Evolutionary conservation across 345 rosid genomes (phyloP).

Genomic region (Gossypium thurberi): DNA sequence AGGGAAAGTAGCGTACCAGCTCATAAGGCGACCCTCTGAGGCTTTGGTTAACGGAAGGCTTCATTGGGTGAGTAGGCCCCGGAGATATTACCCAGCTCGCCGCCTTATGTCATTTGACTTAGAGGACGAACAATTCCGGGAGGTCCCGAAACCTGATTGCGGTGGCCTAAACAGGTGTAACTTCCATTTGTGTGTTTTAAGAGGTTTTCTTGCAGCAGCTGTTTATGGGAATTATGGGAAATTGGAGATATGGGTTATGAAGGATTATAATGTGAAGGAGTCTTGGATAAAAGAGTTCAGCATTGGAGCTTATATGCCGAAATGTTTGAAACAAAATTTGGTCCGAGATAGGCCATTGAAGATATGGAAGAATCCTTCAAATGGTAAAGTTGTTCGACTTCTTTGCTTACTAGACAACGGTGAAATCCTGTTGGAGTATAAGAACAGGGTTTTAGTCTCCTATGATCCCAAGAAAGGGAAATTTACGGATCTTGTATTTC

Average conservation of each 20-base stretch:
- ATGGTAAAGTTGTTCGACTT: conserved; percentile 47
- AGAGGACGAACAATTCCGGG: conserved; percentile 61
- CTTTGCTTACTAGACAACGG: conserved; percentile 56
- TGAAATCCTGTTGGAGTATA: conserved; percentile 76
- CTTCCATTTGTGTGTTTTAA: conserved; percentile 46
- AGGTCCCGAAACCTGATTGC: conserved; percentile 66
- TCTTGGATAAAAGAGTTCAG: conserved; percentile 65
- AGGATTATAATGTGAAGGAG: conserved; percentile 49
- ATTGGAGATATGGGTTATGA: conserved; percentile 90
- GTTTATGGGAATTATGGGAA: conserved; percentile 63
- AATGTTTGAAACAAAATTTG: conserved; percentile 50
- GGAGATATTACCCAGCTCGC: conserved; percentile 52
- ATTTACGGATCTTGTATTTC: conserved; percentile 50
- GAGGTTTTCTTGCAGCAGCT: conserved; percentile 56
- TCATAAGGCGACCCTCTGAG: conserved; percentile 53
- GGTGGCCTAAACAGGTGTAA: conserved; percentile 58
- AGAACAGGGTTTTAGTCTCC: conserved; percentile 54
- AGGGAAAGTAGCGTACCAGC: conserved; percentile 57
- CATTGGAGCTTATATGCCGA: conserved; percentile 66
- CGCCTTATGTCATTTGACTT: conserved; percentile 70
- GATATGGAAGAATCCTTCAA: conserved; percentile 43
- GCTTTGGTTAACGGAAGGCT: conserved; percentile 69
- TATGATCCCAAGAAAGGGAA: conserved; percentile 57
- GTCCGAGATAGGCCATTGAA: conserved; percentile 40
- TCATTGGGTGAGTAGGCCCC: conserved; percentile 68